These are phyloP conservation scores for Magnusiomyces tetraspermus DNA, from an alignment of 1,139 yeast genomes.

Conservation along the genomic window DNA sequence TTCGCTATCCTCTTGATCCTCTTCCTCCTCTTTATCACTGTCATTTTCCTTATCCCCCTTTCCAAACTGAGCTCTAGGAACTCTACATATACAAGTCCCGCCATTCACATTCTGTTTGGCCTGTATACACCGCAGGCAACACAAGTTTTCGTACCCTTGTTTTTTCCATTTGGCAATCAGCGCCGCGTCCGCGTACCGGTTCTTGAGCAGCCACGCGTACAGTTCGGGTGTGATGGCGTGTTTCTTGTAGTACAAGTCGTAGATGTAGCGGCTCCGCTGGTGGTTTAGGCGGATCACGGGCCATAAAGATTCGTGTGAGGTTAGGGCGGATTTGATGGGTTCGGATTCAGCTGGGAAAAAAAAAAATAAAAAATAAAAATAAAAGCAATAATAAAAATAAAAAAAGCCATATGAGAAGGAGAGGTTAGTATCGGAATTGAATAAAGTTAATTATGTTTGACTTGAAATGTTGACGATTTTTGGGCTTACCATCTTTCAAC, in stretches of 20 bases:
- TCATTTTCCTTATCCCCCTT: slow-evolving; percentile 23
- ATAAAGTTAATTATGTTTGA: background rate
- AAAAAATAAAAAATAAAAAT: background rate
- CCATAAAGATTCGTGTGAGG: slow-evolving; percentile 47
- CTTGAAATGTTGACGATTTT: too few species aligned
- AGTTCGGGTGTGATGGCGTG: slow-evolving; percentile 50
- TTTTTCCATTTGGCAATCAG: slow-evolving; percentile 88
- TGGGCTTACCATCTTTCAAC: slow-evolving; percentile 51
- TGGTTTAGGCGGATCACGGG: slow-evolving; percentile 61
- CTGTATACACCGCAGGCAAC: slow-evolving; percentile 75
- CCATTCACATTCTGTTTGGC: slow-evolving; percentile 54
- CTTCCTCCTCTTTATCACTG: background rate
- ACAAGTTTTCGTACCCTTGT: slow-evolving; percentile 77
- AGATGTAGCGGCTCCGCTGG: slow-evolving; percentile 68
- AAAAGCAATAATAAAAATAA: too few species aligned
- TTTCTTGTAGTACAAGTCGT: slow-evolving; percentile 61
- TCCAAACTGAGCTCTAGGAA: slow-evolving; percentile 47
- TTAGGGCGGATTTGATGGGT: slow-evolving; percentile 12
- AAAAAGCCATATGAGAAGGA: background rate
- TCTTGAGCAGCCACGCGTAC: slow-evolving; percentile 68
- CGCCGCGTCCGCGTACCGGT: slow-evolving; percentile 57
- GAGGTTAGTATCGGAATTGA: too few species aligned
- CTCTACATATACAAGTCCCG: slow-evolving; percentile 75
- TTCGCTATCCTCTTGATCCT: slow-evolving; percentile 8
- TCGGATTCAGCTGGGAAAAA: background rate